Base-by-base conservation (phyloP, 768 basidiomycete genomes). In the Agrocybe praecox region DNA sequence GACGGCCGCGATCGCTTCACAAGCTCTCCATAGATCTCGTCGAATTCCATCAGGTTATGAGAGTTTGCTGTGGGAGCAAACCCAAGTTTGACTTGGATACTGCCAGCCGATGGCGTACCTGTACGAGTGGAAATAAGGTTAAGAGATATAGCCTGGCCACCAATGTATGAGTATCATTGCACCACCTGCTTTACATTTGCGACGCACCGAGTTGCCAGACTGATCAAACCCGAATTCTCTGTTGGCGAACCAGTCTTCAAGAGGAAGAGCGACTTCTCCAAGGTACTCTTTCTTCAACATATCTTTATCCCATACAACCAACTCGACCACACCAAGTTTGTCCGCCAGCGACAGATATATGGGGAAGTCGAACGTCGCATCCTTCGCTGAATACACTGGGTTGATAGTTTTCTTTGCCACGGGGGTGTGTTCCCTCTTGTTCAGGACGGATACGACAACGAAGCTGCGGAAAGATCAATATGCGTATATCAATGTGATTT, bases 261-360 rank as follows among this genome's bases (percentile, higher is more conserved):
- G 68, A 0, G 85, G 82, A 7, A 98, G 61, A 0, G 88, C 82
- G 5, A 84, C 82, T 71, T 99, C 96, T 15, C 97, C 97, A 15
- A 99, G 80, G 69, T 97, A 99, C 45, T 98, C 96, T 74, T 95
- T 97, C 65, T 80, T 83, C 65, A 94, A 69, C 62, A 92, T 76
- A 71, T 98, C 96, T 75, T 89, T 94, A 72, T 96, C 95, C 96
- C 96, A 99, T 0, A 95, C 80, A 12, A 97, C 87, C 32, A 94
- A 76, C 71, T 98, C 95, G 43, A 98, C 64, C 1, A 81, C 85
- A 32, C 90, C 89, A 5, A 92, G 79, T 45, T 78, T 77, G 62
- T 90, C 89, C 0, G 88, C 87, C 23, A 90, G 80, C 15, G 87
- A 89, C 17, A 89, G 78, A 62, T 90, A 92, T 17, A 97, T 79